Percentiles rank a stretch among this genome's conserved stretches.
Conservation (phyloP, 805 yeast genomes). For the Komagataella phaffii region DNA sequence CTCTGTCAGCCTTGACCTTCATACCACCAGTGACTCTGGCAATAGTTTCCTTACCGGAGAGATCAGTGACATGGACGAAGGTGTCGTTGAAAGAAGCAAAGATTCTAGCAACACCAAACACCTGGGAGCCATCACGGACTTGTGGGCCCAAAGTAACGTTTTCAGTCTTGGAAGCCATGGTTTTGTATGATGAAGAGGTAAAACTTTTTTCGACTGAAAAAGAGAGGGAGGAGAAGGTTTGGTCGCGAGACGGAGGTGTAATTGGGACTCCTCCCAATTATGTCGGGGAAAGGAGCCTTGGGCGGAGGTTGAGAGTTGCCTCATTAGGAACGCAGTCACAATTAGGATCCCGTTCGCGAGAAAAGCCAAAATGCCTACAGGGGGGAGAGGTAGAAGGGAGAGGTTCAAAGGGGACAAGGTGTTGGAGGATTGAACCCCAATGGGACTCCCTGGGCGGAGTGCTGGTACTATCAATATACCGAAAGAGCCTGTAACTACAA, state of each 20-base stretch:
- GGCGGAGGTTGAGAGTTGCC: not conserved
- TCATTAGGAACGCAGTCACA: not conserved
- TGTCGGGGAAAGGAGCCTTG: not conserved
- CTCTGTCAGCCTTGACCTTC: constrained; percentile 99
- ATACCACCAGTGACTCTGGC: constrained; percentile 99
- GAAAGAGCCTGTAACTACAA: not conserved
- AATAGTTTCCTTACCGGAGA: constrained; percentile 99
- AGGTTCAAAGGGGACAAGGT: not conserved
- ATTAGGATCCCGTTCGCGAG: not conserved
- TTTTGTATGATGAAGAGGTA: not conserved
- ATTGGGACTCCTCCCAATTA: not conserved
- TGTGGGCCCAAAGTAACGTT: constrained; percentile 67
- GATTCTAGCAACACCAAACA: constrained; percentile 99
- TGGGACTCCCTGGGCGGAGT: no score
- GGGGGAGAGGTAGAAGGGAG: not conserved
- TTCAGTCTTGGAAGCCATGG: constrained; percentile 17
- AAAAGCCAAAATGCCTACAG: not conserved
- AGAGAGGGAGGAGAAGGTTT: not conserved
- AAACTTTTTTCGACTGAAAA: not conserved
- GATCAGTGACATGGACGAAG: constrained; percentile 98
- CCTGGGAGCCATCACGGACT: constrained; percentile 96
- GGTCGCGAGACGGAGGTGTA: not conserved
- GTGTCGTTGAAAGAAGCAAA: constrained; percentile 99
- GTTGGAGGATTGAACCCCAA: not conserved
- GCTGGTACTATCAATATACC: no score